These are phyloP conservation scores for Fusarium goolgardi DNA, from an alignment of 2,329 filamentous ascomycete species.

Conservation along the genomic window DNA sequence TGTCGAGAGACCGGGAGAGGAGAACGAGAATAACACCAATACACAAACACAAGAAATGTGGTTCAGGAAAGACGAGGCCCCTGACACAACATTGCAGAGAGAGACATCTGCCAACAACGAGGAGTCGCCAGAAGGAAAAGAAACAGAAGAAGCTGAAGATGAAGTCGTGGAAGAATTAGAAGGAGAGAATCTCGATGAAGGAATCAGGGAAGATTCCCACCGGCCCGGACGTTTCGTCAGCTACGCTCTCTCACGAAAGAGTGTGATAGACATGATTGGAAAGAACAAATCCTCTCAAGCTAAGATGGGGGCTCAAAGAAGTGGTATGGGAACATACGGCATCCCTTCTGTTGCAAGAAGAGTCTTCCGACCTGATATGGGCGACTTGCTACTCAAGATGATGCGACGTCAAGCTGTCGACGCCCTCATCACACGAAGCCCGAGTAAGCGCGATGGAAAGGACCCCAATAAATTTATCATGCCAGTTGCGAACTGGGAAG, in stretches of 20 bases:
- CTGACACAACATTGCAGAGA: not conserved
- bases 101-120: not conserved
- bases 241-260: slow-evolving; percentile 49
- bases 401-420: slow-evolving; percentile 62
- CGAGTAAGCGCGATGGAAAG: slow-evolving; percentile 17
- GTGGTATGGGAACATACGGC: slow-evolving; percentile 45
- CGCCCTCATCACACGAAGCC: slow-evolving; percentile 53
- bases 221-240: slow-evolving; percentile 23
- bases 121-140: not conserved
- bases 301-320: slow-evolving; percentile 39
- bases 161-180: not conserved
- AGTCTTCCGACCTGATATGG: slow-evolving; percentile 65
- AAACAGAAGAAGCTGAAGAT: not conserved
- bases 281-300: not conserved
- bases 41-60: not conserved
- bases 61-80: not conserved
- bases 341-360: not conserved
- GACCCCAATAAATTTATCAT: slow-evolving; percentile 53
- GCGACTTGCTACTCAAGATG: slow-evolving; percentile 61
- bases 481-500: slow-evolving; percentile 58
- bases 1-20: not conserved
- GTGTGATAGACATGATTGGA: slow-evolving; percentile 45
- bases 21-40: not conserved
- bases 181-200: not conserved
- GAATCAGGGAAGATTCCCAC: slow-evolving; percentile 2